Evolutionary conservation across 768 basidiomycete species (phyloP), one percentile per base, ranked within the genome.

Genomic region (Podaxis sp.): DNA sequence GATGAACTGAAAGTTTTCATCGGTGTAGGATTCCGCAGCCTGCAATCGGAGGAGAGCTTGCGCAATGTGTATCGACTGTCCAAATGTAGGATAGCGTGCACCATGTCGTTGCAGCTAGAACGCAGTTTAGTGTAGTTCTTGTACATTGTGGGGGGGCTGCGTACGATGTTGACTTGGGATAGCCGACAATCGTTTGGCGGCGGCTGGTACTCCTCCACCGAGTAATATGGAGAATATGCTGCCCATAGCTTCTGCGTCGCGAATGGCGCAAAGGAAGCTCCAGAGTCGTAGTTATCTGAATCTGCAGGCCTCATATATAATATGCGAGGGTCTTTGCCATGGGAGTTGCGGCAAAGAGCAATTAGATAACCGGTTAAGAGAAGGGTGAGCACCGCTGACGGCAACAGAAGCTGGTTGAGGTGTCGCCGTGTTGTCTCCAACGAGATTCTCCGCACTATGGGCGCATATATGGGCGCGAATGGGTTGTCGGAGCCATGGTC

Each of bases 31-130:
- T 0, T 73, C 68, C 8, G 79, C 87, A 0, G 77, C 68, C 62
- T 84, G 70, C 0, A 94, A 76, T 65, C 88, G 89, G 5, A 69
- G 63, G 8, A 95, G 68, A 0, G 87, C 80, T 3, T 69, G 64
- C 17, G 72, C 65, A 8, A 90, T 89, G 30, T 64, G 60, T 9
- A 68, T 66, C 1, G 79, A 71, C 11, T 83, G 80, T 1, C 79
- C 77, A 0, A 70, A 66, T 0, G 92, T 93, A 0, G 93, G 93
- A 67, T 80, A 93, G 36, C 93, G 84, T 0, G 90, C 85, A 2
- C 92, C 92, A 68, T 95, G 93, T 11, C 93, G 80, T 74, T 93
- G 88, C 8, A 95, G 76, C 92, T 93, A 61, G 48, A 55, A 36
- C 24, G 19, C 56, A 17, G 17, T 51, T 40, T 22, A 52, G 26